Base-by-base conservation (phyloP, 495 filamentous ascomycete genomes). In the Oidiodendron maius region DNA sequence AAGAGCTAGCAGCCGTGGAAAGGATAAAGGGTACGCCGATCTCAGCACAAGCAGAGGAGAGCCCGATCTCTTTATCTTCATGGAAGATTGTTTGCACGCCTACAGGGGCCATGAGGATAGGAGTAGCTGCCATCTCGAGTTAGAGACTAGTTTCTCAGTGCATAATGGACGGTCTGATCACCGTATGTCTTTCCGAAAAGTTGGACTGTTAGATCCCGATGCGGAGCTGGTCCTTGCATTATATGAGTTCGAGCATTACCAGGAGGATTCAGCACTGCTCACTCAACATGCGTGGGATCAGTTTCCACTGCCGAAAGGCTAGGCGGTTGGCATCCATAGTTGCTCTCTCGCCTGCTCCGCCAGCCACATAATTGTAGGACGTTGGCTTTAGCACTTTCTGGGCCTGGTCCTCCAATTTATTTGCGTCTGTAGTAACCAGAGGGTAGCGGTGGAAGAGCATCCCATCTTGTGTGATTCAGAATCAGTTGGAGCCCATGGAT, bases 281-380 rank as follows among this genome's bases (percentile, higher is more conserved):
- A 40, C 38, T 40, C 18, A 44, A 30, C 62, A 75, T 65, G 28
- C 71, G 63, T 6, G 71, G 71, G 26, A 74, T 58, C 8, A 80
- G 61, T 63, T 80, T 81, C 80, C 79, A 84, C 55, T 83, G 78
- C 11, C 77, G 66, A 59, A 86, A 83, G 9, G 80, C 78, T 21
- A 81, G 60, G 2, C 79, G 71, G 58, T 84, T 86, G 37, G 77
- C 76, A 46, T 81, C 75, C 76, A 83, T 78, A 0, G 81, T 86
- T 1, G 77, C 71, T 52, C 74, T 71, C 57, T 84, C 78, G 8
- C 82, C 81, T 10, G 81, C 82, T 13, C 79, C 80, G n/a, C 81
- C 80, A 20, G 74, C 67, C 12, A 82, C 72, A 64, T 83, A 86
- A 52, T 79, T 76, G 61, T 69, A 84, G 12, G 71, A 64, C 18